Conservation (phyloP, 2,329 filamentous ascomycete genomes). For the Alternaria arbusti region DNA sequence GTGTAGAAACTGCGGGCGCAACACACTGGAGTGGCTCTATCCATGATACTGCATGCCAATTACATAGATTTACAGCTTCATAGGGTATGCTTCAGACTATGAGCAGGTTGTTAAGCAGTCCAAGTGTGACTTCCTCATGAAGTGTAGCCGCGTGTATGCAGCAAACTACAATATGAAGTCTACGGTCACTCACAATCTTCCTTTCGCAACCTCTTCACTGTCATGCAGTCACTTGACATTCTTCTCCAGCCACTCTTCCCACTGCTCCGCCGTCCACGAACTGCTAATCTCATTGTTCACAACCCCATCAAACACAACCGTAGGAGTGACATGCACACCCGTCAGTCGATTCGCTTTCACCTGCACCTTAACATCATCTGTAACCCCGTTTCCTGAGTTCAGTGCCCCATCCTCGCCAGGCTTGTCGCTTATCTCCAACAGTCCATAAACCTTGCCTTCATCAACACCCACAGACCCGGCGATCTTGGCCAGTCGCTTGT, state of each 20-base stretch:
- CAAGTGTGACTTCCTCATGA: no score
- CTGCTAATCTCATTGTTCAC: constrained; percentile 80
- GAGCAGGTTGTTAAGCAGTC: no score
- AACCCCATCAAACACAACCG: constrained; percentile 85
- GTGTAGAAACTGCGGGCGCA: no score
- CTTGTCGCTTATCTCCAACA: constrained; percentile 74
- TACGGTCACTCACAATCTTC: not conserved
- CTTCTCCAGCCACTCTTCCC: constrained; percentile 81
- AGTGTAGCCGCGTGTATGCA: no score
- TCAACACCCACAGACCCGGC: constrained; percentile 72
- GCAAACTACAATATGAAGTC: no score
- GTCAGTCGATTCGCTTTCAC: constrained; percentile 80
- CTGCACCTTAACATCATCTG: constrained; percentile 82
- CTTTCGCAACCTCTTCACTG: not conserved
- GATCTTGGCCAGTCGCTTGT: constrained; percentile 77
- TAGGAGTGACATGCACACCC: constrained; percentile 89
- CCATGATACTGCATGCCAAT: no score
- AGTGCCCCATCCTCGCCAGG: constrained; percentile 69
- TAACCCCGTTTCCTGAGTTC: constrained; percentile 83
- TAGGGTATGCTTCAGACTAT: no score
- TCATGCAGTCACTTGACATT: constrained; percentile 60
- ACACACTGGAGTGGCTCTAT: no score
- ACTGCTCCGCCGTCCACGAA: constrained; percentile 79
- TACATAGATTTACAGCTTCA: no score
- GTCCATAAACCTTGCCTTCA: constrained; percentile 70